Base-by-base conservation (phyloP, 1,284 basidiomycete genomes). In the Coniophora puteana region DNA sequence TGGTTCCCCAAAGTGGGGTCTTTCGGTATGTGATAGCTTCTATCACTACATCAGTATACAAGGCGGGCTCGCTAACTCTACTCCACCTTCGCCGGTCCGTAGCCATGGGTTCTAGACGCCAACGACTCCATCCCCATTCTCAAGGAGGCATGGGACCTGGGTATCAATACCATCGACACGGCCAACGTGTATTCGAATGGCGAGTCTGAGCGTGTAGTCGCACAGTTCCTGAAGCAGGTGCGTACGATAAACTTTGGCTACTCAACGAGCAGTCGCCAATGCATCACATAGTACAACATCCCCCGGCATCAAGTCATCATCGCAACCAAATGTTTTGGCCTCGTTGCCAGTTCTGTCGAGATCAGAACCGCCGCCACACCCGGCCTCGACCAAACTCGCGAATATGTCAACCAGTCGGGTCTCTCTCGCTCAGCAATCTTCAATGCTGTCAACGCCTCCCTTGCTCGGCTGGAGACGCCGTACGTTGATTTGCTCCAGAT, bases 181-280 rank as follows among this genome's bases (percentile, higher is more conserved):
- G 77, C 80, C 18, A 79, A 83, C 51, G 57, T 72, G 3, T 78
- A 78, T 45, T 74, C 71, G 4, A 71, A 74, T 38, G 74, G 75
- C 6, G 67, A 69, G 41, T 72, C 71, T 0, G 72, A 74, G 36
- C 51, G 55, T 4, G 35, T 74, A 20, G 48, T 74, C 8, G 78
- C 69, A 8, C 73, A 75, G 49, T 81, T 81, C 35, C 65, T 85
- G 46, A 66, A 73, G 42, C 53, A 66, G 58, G 69, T 63, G 30
- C 6, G 24, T 27, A 23, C 26, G 8, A 8, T 4, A 8, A 14
- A 16, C 8, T 11, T 29, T 14, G n/a, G n/a, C n/a, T n/a, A 12
- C 32, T 38, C 17, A 3, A 28, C 17, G 7, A 5, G 20, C 2
- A 22, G 7, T 28, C 8, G 10, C 30, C 40, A 21, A 25, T 5